Evolutionary conservation across 805 yeast species (phyloP).

Genomic region (Pichia deserticola): DNA sequence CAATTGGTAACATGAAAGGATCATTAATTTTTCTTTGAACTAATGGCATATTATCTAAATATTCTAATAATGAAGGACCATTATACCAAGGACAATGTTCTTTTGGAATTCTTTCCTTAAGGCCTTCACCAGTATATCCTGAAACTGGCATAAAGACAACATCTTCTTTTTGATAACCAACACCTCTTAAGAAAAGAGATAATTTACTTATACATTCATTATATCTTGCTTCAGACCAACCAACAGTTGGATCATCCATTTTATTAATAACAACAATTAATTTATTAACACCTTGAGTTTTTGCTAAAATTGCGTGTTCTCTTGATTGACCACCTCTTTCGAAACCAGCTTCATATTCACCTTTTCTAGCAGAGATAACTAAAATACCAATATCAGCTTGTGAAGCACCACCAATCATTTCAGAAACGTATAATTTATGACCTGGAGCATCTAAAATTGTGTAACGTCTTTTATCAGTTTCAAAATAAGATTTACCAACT

Average conservation of each 20-base stretch:
- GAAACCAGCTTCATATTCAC: slow-evolving; percentile 98
- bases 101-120: slow-evolving; percentile 74
- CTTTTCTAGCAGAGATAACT: slow-evolving; percentile 96
- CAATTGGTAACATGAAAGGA: slow-evolving; percentile 95
- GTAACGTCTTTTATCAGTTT: slow-evolving; percentile 96
- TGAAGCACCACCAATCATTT: slow-evolving; percentile 99
- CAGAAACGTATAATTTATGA: slow-evolving; percentile 97
- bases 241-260: slow-evolving; percentile 98
- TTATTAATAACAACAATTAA: slow-evolving; percentile 91
- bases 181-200: slow-evolving; percentile 68
- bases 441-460: slow-evolving; percentile 99
- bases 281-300: slow-evolving; percentile 96
- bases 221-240: slow-evolving; percentile 93
- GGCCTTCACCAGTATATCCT: slow-evolving; percentile 95
- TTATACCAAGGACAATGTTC: slow-evolving; percentile 84
- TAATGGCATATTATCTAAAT: slow-evolving; percentile 72
- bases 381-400: slow-evolving; percentile 98
- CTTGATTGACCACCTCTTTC: slow-evolving; percentile 99
- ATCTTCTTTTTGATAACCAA: slow-evolving; percentile 86
- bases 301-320: slow-evolving; percentile 95
- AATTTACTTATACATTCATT: slow-evolving; percentile 90
- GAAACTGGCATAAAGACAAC: slow-evolving; percentile 94
- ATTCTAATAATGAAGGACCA: slow-evolving; percentile 90
- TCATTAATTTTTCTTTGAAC: slow-evolving; percentile 83
- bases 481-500: slow-evolving; percentile 96